Evolutionary conservation across 345 rosid genomes (phyloP), one percentile per base, ranked within the genome.

Genomic region (Brassica rapa): DNA sequence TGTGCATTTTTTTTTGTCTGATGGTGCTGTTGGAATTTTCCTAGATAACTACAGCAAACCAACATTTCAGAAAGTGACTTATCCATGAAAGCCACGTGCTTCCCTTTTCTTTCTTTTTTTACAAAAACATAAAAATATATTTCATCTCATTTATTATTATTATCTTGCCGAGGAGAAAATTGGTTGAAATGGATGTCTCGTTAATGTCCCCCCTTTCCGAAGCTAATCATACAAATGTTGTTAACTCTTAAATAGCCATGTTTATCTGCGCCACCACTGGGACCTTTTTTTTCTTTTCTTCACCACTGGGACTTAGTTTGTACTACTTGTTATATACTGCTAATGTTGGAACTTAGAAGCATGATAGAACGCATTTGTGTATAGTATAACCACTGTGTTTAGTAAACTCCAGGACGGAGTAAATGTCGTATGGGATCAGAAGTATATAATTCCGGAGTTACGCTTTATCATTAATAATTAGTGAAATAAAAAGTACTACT

Each of bases 41-140:
- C 61, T 67, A 21, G 53, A 72, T 59, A 68, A 76, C 61, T 61
- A 61, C 62, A 68, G 14, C 29, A 60, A 72, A 66, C 77, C 68
- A 67, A 66, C 53, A 66, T 2, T n/a, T 72, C 4, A 12, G 78
- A 79, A 43, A 59, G 70, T 60, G 82, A 79, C 82, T 46, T 24
- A 51, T 79, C 82, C 57, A 15, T 33, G 33, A 51, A 29, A 46
- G 64, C 78, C 82, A 79, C 82, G 78, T 79, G 82, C 15, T 73
- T 57, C 43, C 41, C 66, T 60, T 59, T 24, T 24, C 25, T 21
- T 56, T 56, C 12, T 15, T 3, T 30, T 6, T 46, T 46, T 12
- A 11, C 30, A 23, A 23, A 23, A 1, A 19, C 10, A 10, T 23
- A 59, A 4, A 59, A 3, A 59, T 4, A 46, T 9, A 24, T 9